Evolutionary conservation across 2,329 filamentous ascomycete genomes (phyloP).

Genomic region (Alternaria sp.): DNA sequence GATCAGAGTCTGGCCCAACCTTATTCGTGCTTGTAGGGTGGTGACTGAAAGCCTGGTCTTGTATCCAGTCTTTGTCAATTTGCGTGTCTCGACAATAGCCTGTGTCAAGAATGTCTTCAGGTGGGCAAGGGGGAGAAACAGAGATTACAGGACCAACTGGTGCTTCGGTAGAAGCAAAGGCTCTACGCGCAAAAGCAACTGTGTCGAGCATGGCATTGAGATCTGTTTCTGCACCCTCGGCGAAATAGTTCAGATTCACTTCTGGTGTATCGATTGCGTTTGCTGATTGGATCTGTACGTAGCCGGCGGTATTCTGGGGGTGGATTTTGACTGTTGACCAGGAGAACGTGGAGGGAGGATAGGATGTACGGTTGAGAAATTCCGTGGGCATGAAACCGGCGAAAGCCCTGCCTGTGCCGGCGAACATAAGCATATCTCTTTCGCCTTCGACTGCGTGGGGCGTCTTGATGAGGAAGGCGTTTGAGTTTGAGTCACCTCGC

Average conservation of each 20-base stretch:
- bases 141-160: slow-evolving; percentile 41
- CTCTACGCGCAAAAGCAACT: slow-evolving; percentile 62
- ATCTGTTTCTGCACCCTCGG: slow-evolving; percentile 61
- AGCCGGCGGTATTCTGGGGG: slow-evolving; percentile 66
- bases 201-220: slow-evolving; percentile 63
- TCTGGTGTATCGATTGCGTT: slow-evolving; percentile 69
- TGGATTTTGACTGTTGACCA: slow-evolving; percentile 67
- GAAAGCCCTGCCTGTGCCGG: slow-evolving; percentile 57
- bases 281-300: slow-evolving; percentile 64
- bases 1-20: slow-evolving; percentile 38
- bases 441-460: slow-evolving; percentile 55
- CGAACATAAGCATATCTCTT: slow-evolving; percentile 62
- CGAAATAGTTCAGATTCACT: slow-evolving; percentile 54
- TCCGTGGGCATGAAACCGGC: slow-evolving; percentile 60
- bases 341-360: slow-evolving; percentile 32
- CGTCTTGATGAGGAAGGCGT: slow-evolving; percentile 57
- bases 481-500: slow-evolving; percentile 58
- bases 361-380: slow-evolving; percentile 51
- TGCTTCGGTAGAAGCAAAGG: slow-evolving; percentile 64
- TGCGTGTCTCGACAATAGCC: slow-evolving; percentile 27
- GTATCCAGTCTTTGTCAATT: slow-evolving; percentile 28
- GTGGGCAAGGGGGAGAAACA: slow-evolving; percentile 50
- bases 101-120: slow-evolving; percentile 36
- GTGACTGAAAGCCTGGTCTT: slow-evolving; percentile 32
- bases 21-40: slow-evolving; percentile 27